Evolutionary conservation across 306 rosid genomes (phyloP).

Genomic region (Lagenaria siceraria): DNA sequence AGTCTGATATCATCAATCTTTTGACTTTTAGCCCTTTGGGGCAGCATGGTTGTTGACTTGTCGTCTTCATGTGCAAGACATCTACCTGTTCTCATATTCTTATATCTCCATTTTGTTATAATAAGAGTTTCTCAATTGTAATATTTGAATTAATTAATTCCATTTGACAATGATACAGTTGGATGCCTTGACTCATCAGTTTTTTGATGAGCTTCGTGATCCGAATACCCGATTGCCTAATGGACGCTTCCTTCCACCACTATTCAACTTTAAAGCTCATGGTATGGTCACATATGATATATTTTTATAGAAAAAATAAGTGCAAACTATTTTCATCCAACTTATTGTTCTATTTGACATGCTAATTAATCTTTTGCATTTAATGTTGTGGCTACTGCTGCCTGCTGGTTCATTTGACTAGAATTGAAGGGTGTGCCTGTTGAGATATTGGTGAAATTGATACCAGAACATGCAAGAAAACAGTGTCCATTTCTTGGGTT

Average conservation of each 20-base stretch:
- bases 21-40: neutral
- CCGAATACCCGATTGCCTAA: constrained; percentile 72
- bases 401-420: constrained; percentile 17
- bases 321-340: neutral
- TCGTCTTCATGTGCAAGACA: neutral
- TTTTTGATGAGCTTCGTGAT: constrained; percentile 94
- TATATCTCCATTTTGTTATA: neutral
- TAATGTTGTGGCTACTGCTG: neutral
- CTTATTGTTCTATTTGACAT: neutral
- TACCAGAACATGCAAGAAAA: constrained; percentile 95
- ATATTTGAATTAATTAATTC: neutral
- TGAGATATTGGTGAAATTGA: constrained; percentile 67
- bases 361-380: constrained; percentile 8
- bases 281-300: constrained; percentile 28
- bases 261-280: constrained; percentile 81
- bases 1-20: neutral
- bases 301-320: neutral
- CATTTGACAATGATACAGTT: constrained; percentile 28
- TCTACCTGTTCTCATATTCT: neutral
- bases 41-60: neutral
- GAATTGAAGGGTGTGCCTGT: constrained; percentile 78
- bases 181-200: constrained; percentile 85
- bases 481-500: constrained; percentile 73
- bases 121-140: neutral
- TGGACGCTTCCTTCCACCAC: constrained; percentile 91